Percentiles rank a stretch among this genome's conserved stretches.
phyloP scores from a whole-genome alignment of 371 early-diverging fungal genomes.

The Mucor racemosus region DNA sequence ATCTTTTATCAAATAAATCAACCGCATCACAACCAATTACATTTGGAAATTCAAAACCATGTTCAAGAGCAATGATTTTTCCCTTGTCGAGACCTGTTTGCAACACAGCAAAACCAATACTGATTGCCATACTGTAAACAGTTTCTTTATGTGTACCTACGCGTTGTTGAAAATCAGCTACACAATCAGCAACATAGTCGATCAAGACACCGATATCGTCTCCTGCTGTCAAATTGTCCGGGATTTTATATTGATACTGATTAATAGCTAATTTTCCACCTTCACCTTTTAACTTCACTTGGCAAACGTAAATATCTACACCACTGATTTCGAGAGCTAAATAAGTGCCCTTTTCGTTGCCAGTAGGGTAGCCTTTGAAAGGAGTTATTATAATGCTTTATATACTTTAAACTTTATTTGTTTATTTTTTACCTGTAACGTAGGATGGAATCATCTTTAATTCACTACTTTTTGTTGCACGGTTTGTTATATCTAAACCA shows the following conservation, averaged over 20 bases:
- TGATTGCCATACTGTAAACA: conserved; percentile 45
- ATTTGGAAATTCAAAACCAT: conserved; percentile 53
- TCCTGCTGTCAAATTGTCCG: conserved; percentile 79
- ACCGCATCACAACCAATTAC: conserved; percentile 48
- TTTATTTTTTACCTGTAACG: conserved; percentile 36
- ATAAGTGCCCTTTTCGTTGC: conserved; percentile 84
- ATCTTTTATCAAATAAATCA: conserved; percentile 41
- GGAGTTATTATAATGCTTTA: no score
- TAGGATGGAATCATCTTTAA: conserved; percentile 56
- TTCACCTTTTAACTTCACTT: conserved; percentile 54
- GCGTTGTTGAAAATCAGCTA: conserved; percentile 47
- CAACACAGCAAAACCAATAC: conserved; percentile 50
- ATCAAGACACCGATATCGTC: conserved; percentile 41
- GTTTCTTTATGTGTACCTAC: conserved; percentile 27
- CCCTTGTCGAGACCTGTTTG: conserved; percentile 51
- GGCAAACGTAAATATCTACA: conserved; percentile 59
- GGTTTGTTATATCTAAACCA: conserved; percentile 29
- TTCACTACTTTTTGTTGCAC: conserved; percentile 19
- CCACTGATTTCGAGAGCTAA: conserved; percentile 94
- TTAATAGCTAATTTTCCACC: conserved; percentile 55
- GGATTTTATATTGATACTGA: conserved; percentile 76
- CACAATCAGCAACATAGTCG: conserved; percentile 53
- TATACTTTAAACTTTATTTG: no score
- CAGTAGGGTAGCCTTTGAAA: conserved; percentile 63
- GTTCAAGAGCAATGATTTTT: conserved; percentile 46